Evolutionary conservation across 441 rosid species (phyloP), one percentile per base, ranked within the genome.

Genomic region (Isatis lusitanica): DNA sequence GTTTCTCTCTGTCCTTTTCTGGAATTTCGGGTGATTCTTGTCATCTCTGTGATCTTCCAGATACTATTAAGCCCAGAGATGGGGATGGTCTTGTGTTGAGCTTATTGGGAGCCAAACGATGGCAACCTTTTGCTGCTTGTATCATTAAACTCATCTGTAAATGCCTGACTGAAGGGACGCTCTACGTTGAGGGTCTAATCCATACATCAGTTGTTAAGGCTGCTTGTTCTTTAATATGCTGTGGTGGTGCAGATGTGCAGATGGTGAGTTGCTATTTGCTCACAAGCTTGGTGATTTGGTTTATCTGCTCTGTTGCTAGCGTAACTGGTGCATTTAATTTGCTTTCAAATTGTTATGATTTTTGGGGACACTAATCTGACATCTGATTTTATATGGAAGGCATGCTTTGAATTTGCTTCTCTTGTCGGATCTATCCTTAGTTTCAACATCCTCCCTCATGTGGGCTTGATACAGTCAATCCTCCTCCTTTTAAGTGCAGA

Each of bases 101-200:
- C 80, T 74, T 93, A 61, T 78, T 65, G 66, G 91, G 91, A 33
- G 75, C 75, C 79, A 67, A 66, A 66, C 84, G 94, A 82, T 96
- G 97, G 99, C 90, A 82, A 74, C 85, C 90, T 74, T 87, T 93
- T 83, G 90, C 96, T 21, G 83, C 91, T 53, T 89, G 97, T 95
- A 81, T 84, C 30, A 76, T 96, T 73, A 93, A 85, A 79, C 86
- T 96, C 82, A 83, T 96, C 78, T 87, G 83, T 76, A 93, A 87
- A 85, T 96, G 97, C 88, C 70, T 93, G 68, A 85, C 93, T 28
- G 98, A 96, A 79, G 99, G 98, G 80, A 91, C 96, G 55, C 85
- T 96, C 63, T 88, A 85, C 55, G 97, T 90, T 70, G 97, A 90
- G 79, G 99, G 97, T 62, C 91, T 93, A 65, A 68, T 91, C 74